phyloP scores from a whole-genome alignment of 2,329 filamentous ascomycete species.

The Metarhizium anisopliae region DNA sequence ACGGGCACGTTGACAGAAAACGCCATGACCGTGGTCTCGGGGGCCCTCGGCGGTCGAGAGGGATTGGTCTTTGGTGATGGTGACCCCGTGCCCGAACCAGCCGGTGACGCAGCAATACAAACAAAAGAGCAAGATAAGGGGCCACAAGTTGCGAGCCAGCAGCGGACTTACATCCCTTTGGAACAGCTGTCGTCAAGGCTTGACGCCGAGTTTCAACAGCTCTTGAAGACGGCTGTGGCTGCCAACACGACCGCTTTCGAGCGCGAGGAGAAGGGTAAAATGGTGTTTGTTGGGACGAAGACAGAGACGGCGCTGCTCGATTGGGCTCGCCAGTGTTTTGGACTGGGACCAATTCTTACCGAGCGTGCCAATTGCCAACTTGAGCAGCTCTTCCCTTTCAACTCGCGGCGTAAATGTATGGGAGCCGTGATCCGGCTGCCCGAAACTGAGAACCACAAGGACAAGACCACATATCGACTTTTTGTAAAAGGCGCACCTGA shows the following conservation, averaged over 20 bases:
- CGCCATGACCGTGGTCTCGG: too few species aligned
- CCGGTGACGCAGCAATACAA: too few species aligned
- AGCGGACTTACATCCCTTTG: neutral
- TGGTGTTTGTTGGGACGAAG: constrained; percentile 43
- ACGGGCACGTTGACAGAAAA: constrained; percentile 19
- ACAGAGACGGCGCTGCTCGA: constrained; percentile 44
- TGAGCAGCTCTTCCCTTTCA: constrained; percentile 41
- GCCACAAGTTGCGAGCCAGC: too few species aligned
- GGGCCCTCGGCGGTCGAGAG: too few species aligned
- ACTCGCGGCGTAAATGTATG: constrained; percentile 45
- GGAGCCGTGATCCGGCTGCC: constrained; percentile 38
- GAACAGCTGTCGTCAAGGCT: constrained; percentile 1
- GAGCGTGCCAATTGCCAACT: constrained; percentile 16
- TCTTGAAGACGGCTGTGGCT: constrained; percentile 32
- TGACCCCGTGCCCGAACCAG: too few species aligned
- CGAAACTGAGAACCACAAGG: constrained; percentile 16
- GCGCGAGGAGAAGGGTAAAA: constrained; percentile 29
- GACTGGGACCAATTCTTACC: constrained; percentile 34
- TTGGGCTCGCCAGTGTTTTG: constrained; percentile 37
- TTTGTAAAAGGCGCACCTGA: constrained; percentile 49
- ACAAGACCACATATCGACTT: constrained; percentile 33
- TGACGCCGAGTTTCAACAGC: constrained; percentile 19
- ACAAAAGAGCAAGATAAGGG: too few species aligned
- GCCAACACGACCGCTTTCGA: constrained; percentile 51
- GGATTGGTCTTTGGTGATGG: too few species aligned